Base-by-base conservation (phyloP, 2,329 filamentous ascomycete genomes). In the Fusarium setosum region DNA sequence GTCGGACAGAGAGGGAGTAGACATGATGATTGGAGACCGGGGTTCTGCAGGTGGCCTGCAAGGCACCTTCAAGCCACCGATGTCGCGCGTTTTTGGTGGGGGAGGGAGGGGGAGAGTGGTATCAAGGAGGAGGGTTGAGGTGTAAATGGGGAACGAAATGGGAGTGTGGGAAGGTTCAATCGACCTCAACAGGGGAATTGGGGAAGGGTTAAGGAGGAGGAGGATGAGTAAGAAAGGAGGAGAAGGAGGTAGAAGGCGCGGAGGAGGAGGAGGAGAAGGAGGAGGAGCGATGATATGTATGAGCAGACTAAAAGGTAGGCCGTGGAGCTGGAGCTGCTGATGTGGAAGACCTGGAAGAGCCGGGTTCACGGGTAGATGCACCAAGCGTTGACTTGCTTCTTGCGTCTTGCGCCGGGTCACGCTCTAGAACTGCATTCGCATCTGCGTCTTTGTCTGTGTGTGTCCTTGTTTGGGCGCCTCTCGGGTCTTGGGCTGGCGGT, bases 51-150 rank as follows among this genome's bases (percentile, higher is more conserved):
- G 61, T 55, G 45, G 55, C 49, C 59, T 72, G 70, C 65, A 72
- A 72, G 69, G 67, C 58, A 72, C 67, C 50, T 65, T 63, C 51
- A 72, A 71, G 65, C 67, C 69, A 72, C 69, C 41, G 56, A 65
- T 72, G 65, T 71, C 67, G 68, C 59, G 63, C 61, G 65, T 66
- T 62, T 55, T 42, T 32, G 32, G 52, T 41, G 49, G 64, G 60
- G 64, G 64, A 35, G 48, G 47, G 47, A 50, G 31, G 47, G 35
- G 42, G 26, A 26, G 47, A 15, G 54, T 63, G 58, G 38, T 41
- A n/a, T n/a, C n/a, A 32, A 31, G 24, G 50, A 48, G 31, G 48
- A 66, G 40, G 53, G 23, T 58, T 51, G 47, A 37, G 44, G 38
- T 38, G 54, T 64, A 53, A 50, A 60, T 56, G 54, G 32, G n/a